Percentiles rank a stretch among this genome's conserved stretches.
Conservation (phyloP, 176 grass and related monocot species). For the Pontederia crassipes region DNA sequence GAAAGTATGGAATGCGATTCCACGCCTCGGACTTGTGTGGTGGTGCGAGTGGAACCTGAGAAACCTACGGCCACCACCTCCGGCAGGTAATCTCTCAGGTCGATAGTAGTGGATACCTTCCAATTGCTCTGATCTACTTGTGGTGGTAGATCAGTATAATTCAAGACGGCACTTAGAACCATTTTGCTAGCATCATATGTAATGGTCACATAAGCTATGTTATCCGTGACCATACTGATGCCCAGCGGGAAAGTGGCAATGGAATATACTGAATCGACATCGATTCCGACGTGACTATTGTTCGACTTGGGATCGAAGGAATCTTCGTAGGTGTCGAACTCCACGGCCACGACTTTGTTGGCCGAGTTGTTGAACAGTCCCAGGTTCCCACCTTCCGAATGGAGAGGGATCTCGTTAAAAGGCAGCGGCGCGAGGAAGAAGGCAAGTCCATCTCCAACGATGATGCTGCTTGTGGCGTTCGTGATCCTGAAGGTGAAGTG, state of each 20-base stretch:
- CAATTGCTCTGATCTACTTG: neutral
- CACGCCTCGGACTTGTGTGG: neutral
- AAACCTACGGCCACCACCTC: conserved; percentile 39
- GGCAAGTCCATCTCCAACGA: conserved; percentile 33
- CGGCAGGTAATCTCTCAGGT: conserved; percentile 27
- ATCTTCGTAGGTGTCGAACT: conserved; percentile 34
- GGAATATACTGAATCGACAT: conserved; percentile 13
- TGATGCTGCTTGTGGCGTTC: neutral
- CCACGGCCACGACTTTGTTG: conserved; percentile 24
- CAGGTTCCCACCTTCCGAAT: conserved; percentile 22
- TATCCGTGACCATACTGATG: neutral
- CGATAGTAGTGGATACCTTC: conserved; percentile 18
- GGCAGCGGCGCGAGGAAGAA: conserved; percentile 49
- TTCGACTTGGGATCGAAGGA: conserved; percentile 11
- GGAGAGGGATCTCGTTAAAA: neutral
- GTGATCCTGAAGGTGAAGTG: conserved; percentile 35
- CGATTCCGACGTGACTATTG: conserved; percentile 20
- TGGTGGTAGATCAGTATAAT: conserved; percentile 5
- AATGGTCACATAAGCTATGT: conserved; percentile 11
- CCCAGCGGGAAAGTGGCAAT: neutral
- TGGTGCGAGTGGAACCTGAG: conserved; percentile 37
- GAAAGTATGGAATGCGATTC: conserved; percentile 50
- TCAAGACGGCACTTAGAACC: conserved; percentile 2
- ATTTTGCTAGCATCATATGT: conserved; percentile 11
- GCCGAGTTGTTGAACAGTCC: conserved; percentile 31